These are phyloP conservation scores for Brassica rapa DNA, from an alignment of 345 rosid species.

Conservation along the genomic window DNA sequence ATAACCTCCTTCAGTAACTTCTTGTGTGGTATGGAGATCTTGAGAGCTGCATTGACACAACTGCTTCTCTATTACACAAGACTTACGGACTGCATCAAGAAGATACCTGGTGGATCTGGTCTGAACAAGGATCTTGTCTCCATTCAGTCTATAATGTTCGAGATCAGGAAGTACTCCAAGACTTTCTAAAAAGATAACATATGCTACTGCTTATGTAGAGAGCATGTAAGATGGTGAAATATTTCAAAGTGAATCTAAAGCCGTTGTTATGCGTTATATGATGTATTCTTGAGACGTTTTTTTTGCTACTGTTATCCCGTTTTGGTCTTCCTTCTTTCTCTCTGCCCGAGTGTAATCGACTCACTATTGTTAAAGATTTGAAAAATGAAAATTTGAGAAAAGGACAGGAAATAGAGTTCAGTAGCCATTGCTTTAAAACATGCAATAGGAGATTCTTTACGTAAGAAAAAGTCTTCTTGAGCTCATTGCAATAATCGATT, in stretches of 20 bases:
- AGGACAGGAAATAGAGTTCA: too few relatives aligned
- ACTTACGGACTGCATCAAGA: constrained; percentile 85
- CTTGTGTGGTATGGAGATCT: constrained; percentile 93
- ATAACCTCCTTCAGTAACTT: constrained; percentile 98
- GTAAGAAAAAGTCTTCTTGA: too few relatives aligned
- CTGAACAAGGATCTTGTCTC: constrained; percentile 92
- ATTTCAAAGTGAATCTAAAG: constrained; percentile 17
- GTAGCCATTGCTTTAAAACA: too few relatives aligned
- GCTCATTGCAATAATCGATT: too few relatives aligned
- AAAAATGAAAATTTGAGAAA: too few relatives aligned
- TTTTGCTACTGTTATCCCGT: neutral
- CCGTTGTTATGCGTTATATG: neutral
- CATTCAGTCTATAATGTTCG: constrained; percentile 94
- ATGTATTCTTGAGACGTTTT: constrained; percentile 4
- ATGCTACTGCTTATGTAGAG: constrained; percentile 15
- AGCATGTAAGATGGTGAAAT: constrained; percentile 18
- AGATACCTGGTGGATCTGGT: constrained; percentile 69
- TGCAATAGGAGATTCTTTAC: too few relatives aligned
- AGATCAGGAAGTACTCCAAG: constrained; percentile 87
- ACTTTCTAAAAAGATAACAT: constrained; percentile 55
- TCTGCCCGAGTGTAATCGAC: too few relatives aligned
- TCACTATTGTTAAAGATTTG: too few relatives aligned
- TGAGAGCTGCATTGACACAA: constrained; percentile 95
- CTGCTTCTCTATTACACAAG: constrained; percentile 90
- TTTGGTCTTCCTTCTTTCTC: too few relatives aligned